Conservation (phyloP, 495 filamentous ascomycete species). For the Penicillium desertorum region DNA sequence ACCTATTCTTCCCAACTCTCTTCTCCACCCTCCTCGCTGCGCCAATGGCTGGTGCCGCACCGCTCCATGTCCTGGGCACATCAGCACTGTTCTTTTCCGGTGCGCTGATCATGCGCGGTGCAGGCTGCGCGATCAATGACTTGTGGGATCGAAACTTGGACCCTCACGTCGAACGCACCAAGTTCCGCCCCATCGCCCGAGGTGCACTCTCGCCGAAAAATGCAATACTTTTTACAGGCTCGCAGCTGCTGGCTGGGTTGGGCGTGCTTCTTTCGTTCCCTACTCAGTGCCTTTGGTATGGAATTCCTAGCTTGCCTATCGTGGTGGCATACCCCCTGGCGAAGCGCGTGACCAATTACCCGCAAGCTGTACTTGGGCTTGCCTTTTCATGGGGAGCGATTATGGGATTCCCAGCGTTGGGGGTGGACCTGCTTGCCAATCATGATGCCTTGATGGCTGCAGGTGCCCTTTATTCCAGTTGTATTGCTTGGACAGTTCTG, state of each 20-base stretch:
- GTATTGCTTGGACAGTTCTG: constrained; percentile 88
- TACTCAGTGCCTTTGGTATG: constrained; percentile 78
- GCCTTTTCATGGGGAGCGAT: constrained; percentile 97
- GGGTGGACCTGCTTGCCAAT: constrained; percentile 73
- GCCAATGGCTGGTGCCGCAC: constrained; percentile 54
- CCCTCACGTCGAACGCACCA: constrained; percentile 82
- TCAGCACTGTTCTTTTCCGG: constrained; percentile 79
- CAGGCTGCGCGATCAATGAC: constrained; percentile 98
- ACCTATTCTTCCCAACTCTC: constrained; percentile 92
- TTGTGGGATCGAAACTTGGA: constrained; percentile 95
- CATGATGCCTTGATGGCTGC: constrained; percentile 63
- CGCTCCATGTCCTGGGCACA: constrained; percentile 65
- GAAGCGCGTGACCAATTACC: constrained; percentile 92
- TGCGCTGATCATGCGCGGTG: constrained; percentile 92
- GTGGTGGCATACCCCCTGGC: constrained; percentile 86
- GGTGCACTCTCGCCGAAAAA: constrained; percentile 72
- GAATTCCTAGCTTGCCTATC: constrained; percentile 76
- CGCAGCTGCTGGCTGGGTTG: constrained; percentile 77
- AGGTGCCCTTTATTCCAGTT: constrained; percentile 75
- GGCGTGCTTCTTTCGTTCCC: constrained; percentile 86
- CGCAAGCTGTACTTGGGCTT: constrained; percentile 85
- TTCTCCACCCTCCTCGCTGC: constrained; percentile 73
- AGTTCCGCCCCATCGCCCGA: constrained; percentile 84
- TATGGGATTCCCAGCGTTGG: constrained; percentile 93
- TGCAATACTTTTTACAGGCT: constrained; percentile 78